These are phyloP conservation scores for Salvia miltiorrhiza DNA, from an alignment of 257 asterid species.

Conservation along the genomic window DNA sequence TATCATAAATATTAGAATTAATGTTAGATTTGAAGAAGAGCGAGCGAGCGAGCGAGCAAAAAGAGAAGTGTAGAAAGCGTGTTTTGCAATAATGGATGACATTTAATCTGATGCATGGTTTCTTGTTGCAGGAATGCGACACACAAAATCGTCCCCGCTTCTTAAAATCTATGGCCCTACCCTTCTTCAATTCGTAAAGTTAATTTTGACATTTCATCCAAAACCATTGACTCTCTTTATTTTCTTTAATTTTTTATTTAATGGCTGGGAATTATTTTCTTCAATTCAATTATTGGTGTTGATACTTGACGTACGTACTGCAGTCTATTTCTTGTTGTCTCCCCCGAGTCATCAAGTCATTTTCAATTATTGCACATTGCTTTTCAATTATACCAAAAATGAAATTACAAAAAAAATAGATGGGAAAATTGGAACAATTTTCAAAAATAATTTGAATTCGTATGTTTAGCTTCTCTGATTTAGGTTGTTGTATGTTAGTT, in stretches of 20 bases:
- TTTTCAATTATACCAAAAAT: neutral
- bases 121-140: slow-evolving; percentile 2
- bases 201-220: neutral
- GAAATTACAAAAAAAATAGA: too few species aligned
- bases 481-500: too few species aligned
- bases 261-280: slow-evolving; percentile 4
- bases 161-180: slow-evolving; percentile 8
- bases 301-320: neutral
- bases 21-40: too few species aligned
- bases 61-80: slow-evolving; percentile 13
- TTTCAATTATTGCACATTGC: neutral
- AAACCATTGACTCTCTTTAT: neutral
- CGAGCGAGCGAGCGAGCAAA: too few species aligned
- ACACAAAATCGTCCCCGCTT: neutral
- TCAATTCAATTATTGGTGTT: slow-evolving; percentile 14
- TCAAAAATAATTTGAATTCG: too few species aligned
- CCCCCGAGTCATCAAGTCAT: neutral
- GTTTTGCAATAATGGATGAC: neutral
- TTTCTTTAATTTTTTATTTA: neutral
- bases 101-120: neutral
- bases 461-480: too few species aligned
- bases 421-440: too few species aligned
- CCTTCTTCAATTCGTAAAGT: slow-evolving; percentile 23
- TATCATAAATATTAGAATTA: too few species aligned
- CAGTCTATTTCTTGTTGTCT: slow-evolving; percentile 1